Conservation (phyloP, 2,329 filamentous ascomycete species). For the Aspergillus fumigatiaffinis region DNA sequence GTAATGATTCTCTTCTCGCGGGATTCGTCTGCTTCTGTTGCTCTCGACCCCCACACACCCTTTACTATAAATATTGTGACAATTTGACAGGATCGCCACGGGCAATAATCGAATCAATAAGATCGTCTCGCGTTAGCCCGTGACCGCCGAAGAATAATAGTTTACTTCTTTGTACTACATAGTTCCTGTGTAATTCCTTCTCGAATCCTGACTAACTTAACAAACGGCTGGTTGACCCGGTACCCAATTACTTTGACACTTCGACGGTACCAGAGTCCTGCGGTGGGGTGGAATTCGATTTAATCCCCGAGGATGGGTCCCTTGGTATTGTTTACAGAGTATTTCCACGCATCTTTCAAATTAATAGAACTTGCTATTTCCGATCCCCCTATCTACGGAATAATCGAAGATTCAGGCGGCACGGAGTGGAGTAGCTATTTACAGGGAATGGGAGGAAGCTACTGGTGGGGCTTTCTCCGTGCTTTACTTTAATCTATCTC, state of each 20-base stretch:
- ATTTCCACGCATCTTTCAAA: too few relatives aligned
- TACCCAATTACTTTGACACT: too few relatives aligned
- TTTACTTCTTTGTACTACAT: neutral
- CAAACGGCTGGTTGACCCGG: neutral
- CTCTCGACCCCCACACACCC: too few relatives aligned
- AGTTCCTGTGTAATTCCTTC: neutral
- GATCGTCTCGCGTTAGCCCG: too few relatives aligned
- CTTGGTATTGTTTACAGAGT: neutral
- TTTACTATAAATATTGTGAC: too few relatives aligned
- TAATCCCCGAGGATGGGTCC: neutral
- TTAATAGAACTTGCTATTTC: neutral
- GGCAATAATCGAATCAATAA: too few relatives aligned
- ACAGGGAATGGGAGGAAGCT: neutral
- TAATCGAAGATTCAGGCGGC: neutral
- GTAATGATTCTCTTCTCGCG: neutral
- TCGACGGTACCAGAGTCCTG: neutral
- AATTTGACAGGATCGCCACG: too few relatives aligned
- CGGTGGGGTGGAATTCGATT: neutral
- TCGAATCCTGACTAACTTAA: neutral
- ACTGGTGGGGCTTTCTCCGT: neutral
- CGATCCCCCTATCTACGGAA: neutral
- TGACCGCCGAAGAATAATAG: too few relatives aligned
- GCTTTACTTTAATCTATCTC: neutral
- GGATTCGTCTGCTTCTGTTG: too few relatives aligned
- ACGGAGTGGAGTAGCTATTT: neutral